Conservation (phyloP, 2,329 filamentous ascomycete species). For the Chrysoporthe puriensis region DNA sequence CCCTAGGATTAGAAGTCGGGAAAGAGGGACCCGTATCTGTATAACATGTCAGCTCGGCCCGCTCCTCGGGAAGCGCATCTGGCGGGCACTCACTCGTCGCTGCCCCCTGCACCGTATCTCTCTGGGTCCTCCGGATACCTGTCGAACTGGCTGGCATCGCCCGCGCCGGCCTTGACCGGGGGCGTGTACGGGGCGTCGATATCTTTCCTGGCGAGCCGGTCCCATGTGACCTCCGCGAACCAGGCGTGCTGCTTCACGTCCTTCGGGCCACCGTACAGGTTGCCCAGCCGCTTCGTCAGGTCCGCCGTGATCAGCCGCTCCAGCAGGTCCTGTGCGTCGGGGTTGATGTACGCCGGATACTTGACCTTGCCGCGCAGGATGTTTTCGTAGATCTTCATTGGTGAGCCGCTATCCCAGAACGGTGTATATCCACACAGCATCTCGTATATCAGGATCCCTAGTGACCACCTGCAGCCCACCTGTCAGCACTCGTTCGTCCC, state of each 20-base stretch:
- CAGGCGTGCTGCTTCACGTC: conserved; percentile 96
- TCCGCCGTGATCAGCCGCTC: conserved; percentile 93
- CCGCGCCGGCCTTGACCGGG: conserved; percentile 88
- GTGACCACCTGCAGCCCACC: conserved; percentile 78
- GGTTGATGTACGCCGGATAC: conserved; percentile 94
- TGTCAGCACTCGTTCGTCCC: conserved; percentile 22
- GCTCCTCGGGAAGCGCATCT: neutral
- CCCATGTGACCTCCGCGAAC: conserved; percentile 99
- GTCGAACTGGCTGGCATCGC: conserved; percentile 97
- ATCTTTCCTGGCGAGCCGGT: conserved; percentile 89
- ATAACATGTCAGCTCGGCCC: conserved; percentile 7
- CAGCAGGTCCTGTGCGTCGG: conserved; percentile 90
- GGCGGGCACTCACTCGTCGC: conserved; percentile 73
- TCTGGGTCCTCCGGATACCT: conserved; percentile 97
- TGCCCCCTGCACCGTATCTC: conserved; percentile 77
- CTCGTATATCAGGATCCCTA: conserved; percentile 98
- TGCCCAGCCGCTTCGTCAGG: conserved; percentile 91
- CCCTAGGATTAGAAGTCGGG: conserved; percentile 63
- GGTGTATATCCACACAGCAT: conserved; percentile 99
- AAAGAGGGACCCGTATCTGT: conserved; percentile 75
- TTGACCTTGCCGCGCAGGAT: conserved; percentile 95
- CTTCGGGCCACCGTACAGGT: conserved; percentile 85
- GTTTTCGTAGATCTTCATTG: conserved; percentile 99
- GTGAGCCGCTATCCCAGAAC: conserved; percentile 97
- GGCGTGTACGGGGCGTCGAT: conserved; percentile 98